phyloP scores from a whole-genome alignment of 257 asterid genomes.

The Capsicum chinense region DNA sequence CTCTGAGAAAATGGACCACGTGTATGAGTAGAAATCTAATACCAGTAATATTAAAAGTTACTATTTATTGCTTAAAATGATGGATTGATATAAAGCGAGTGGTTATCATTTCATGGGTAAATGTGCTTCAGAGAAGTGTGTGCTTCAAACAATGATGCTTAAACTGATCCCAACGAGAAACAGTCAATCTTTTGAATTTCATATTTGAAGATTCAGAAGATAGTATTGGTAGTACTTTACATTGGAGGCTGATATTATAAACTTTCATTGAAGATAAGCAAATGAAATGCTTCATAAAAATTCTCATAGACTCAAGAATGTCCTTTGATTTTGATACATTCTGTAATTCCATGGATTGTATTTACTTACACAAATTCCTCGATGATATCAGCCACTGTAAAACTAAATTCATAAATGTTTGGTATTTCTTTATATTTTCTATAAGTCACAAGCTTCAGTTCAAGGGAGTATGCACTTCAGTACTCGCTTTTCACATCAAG shows the following conservation, averaged over 20 bases:
- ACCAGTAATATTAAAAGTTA: neutral
- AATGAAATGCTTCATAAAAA: neutral
- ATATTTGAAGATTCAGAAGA: neutral
- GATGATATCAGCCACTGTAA: neutral
- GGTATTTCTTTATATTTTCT: neutral
- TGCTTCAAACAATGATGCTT: neutral
- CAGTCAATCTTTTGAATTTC: neutral
- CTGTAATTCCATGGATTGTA: neutral
- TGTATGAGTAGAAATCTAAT: slow-evolving; percentile 8
- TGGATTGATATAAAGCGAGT: neutral
- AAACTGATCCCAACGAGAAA: neutral
- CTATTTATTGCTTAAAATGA: neutral
- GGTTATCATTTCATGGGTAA: neutral
- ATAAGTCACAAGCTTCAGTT: neutral
- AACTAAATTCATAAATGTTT: neutral
- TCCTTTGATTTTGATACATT: neutral
- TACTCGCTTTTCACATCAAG: neutral
- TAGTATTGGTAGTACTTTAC: neutral
- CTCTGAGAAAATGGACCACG: slow-evolving; percentile 4
- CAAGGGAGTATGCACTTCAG: neutral
- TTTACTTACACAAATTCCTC: neutral
- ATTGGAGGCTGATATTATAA: neutral
- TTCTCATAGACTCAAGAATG: neutral
- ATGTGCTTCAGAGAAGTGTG: neutral
- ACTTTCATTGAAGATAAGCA: neutral